Evolutionary conservation across 2,329 filamentous ascomycete species (phyloP), one percentile per base, ranked within the genome.

Genomic region (Botrytis fragariae): DNA sequence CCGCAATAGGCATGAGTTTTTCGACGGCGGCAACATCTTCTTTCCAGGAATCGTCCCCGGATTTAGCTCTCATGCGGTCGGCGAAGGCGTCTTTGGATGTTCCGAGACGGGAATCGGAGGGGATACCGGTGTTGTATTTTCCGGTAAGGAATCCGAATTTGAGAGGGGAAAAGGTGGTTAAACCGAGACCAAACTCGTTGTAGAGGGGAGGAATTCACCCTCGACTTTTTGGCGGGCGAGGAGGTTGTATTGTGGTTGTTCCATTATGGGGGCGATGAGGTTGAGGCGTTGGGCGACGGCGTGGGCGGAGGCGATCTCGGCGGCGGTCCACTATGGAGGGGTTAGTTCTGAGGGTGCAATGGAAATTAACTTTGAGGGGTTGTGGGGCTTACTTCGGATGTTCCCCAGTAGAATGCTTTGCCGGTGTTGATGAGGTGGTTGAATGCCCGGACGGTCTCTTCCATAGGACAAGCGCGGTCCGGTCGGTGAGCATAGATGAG

Each of bases 341-440:
- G 92, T 90, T 82, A 91, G 87, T 51, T 91, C 88, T 89, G 74
- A 91, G 86, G 61, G 92, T 84, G 75, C 84, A 85, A 77, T 90
- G 88, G 45, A 89, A n/a, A 54, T 29, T 54, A 16, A 29, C 14
- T 54, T 54, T 54, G 88, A 74, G 88, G 84, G 25, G 87, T 84
- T 83, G 0, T 90, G 90, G 74, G 88, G 85, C 85, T 86, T 90
- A 90, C 92, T 81, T 92, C 89, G 0, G 88, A 91, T 0, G 90
- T 92, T 60, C 90, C 90, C 90, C 90, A 92, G 84, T 92, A 92
- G 76, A 93, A 88, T 3, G 89, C 88, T 82, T 92, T 90, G 76
- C 91, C 91, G 0, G 85, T 86, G 81, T 89, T 84, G 80, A 93
- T 92, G 71, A 93, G 82, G 81, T 92, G 85, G 84, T 92, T 92